A percentile compares a stretch with the other conserved stretches of the same genome.
These are phyloP conservation scores for Dactylellina leptospora DNA, from an alignment of 2,329 filamentous ascomycete species.

Conservation along the genomic window DNA sequence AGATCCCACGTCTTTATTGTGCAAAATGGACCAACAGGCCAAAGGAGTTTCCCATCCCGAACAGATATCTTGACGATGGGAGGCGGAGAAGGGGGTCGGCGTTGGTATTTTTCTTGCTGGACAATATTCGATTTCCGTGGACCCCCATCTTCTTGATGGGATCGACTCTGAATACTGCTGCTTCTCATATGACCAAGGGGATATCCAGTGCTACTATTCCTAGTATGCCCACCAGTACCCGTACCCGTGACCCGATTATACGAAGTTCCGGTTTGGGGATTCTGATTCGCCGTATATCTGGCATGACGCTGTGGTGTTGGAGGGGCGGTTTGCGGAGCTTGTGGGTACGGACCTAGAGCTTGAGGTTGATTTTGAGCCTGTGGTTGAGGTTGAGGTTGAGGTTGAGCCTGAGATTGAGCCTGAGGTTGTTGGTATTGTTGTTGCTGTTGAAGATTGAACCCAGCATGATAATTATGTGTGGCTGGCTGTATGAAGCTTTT, in stretches of 20 bases:
- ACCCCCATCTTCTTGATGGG: conserved; percentile 8
- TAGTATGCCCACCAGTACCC: conserved; percentile 2
- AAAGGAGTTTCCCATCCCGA: conserved; percentile 28
- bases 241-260: conserved; percentile 1
- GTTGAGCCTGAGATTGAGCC: background rate
- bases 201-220: background rate
- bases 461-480: conserved; percentile 6
- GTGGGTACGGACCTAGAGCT: no score
- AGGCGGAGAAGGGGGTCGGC: conserved; percentile 29
- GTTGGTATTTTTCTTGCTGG: conserved; percentile 33
- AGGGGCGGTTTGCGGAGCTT: conserved; percentile 21
- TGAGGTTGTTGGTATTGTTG: background rate
- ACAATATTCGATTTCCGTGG: conserved; percentile 6
- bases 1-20: conserved; percentile 16
- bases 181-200: conserved; percentile 18
- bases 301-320: conserved; percentile 19
- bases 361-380: conserved; percentile 10
- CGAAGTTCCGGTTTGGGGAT: background rate
- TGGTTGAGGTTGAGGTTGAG: conserved; percentile 15
- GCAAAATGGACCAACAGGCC: conserved; percentile 46
- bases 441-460: conserved; percentile 1
- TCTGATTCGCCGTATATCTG: conserved; percentile 18
- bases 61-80: conserved; percentile 38
- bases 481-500: background rate
- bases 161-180: conserved; percentile 7